Evolutionary conservation across 139 green algal species (phyloP).

Genomic region (Pleodorina starrii): DNA sequence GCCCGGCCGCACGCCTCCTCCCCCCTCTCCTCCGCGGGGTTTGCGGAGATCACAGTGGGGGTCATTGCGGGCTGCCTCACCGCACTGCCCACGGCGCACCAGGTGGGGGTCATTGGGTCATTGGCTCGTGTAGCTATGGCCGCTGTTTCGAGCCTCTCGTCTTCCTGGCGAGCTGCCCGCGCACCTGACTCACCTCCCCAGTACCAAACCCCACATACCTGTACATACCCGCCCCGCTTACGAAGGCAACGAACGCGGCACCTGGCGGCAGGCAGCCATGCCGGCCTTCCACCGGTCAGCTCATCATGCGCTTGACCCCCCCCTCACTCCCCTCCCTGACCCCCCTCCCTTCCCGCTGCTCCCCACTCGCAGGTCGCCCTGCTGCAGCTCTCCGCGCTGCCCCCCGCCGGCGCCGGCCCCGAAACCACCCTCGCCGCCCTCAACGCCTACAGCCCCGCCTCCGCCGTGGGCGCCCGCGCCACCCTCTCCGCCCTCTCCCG

Average conservation of each 20-base stretch:
- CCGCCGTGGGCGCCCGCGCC: neutral
- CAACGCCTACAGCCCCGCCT: slow-evolving; percentile 10
- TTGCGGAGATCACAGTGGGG: slow-evolving; percentile 10
- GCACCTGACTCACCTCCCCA: too few species aligned
- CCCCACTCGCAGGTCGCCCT: slow-evolving; percentile 26
- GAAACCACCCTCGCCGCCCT: slow-evolving; percentile 39
- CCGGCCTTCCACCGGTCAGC: too few species aligned
- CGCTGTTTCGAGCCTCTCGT: too few species aligned
- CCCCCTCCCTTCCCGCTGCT: neutral
- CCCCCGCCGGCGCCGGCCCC: slow-evolving; percentile 34
- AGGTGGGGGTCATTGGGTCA: too few species aligned
- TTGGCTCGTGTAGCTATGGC: too few species aligned
- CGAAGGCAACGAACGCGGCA: too few species aligned
- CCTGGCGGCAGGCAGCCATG: too few species aligned
- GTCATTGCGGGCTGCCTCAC: slow-evolving; percentile 37
- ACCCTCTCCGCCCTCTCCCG: slow-evolving; percentile 13
- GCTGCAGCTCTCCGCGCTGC: slow-evolving; percentile 46
- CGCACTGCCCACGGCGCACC: neutral
- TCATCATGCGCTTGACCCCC: too few species aligned
- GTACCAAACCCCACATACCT: too few species aligned
- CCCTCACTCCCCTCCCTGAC: too few species aligned
- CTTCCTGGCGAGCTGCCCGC: too few species aligned
- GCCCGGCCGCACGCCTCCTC: neutral
- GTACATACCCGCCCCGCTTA: too few species aligned
- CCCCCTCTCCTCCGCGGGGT: neutral